A percentile compares a stretch with the other conserved stretches of the same genome.
phyloP scores from a whole-genome alignment of 2,329 filamentous ascomycete genomes.

The Xylaria sp. region DNA sequence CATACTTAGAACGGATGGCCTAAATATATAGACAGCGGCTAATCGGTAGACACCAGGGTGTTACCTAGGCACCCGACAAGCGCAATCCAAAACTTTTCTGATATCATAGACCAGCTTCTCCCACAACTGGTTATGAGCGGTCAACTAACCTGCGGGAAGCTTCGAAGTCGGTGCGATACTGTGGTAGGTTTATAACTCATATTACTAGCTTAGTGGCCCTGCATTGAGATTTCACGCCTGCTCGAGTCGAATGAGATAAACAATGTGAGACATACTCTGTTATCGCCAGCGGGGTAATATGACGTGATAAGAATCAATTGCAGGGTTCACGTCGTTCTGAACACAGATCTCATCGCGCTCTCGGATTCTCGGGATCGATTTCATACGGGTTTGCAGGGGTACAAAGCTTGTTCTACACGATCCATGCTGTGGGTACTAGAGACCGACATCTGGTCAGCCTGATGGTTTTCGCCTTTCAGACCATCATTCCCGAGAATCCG shows the following conservation, averaged over 20 bases:
- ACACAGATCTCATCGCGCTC: too few relatives aligned
- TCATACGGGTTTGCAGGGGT: too few relatives aligned
- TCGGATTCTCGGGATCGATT: too few relatives aligned
- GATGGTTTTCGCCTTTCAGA: not conserved
- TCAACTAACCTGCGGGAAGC: not conserved
- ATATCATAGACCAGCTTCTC: not conserved
- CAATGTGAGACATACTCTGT: too few relatives aligned
- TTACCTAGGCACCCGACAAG: not conserved
- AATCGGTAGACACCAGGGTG: too few relatives aligned
- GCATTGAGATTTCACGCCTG: too few relatives aligned
- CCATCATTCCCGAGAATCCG: conserved; percentile 3
- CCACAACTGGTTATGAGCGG: not conserved
- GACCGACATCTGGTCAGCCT: not conserved
- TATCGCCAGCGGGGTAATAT: too few relatives aligned
- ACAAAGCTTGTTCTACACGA: not conserved
- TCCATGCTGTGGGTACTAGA: not conserved
- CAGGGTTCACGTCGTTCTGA: too few relatives aligned
- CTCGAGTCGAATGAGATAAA: too few relatives aligned
- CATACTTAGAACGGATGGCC: not conserved
- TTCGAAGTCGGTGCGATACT: not conserved
- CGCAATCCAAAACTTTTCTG: not conserved
- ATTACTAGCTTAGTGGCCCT: too few relatives aligned
- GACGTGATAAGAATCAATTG: too few relatives aligned
- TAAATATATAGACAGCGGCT: not conserved
- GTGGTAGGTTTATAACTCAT: too few relatives aligned